phyloP scores from a whole-genome alignment of 129 eudicot species.

The Lonicera japonica region DNA sequence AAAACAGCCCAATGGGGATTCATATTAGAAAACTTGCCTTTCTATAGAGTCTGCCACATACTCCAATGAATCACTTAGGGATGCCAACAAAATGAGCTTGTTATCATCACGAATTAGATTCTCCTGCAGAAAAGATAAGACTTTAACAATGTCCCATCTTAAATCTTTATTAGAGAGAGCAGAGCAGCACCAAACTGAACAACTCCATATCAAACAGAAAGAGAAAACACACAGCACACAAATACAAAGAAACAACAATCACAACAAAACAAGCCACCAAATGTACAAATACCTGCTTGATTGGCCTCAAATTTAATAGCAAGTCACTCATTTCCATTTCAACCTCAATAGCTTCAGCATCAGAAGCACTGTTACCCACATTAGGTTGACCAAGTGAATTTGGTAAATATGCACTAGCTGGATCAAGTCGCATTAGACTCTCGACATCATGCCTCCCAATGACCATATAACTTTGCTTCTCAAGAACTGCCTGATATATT shows the following conservation, averaged over 20 bases:
- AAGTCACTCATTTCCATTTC: conserved; percentile 73
- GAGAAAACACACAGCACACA: not conserved
- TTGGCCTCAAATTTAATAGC: conserved; percentile 78
- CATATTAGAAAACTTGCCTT: conserved; percentile 53
- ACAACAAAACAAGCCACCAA: conserved; percentile 3
- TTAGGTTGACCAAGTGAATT: conserved; percentile 44
- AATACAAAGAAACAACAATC: not conserved
- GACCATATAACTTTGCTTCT: conserved; percentile 98
- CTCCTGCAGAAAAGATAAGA: conserved; percentile 50
- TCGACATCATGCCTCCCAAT: conserved; percentile 95
- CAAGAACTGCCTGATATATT: conserved; percentile 95
- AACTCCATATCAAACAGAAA: not conserved
- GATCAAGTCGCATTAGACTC: conserved; percentile 74
- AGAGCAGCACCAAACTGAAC: not conserved
- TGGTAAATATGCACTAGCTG: conserved; percentile 80
- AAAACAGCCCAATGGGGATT: not conserved
- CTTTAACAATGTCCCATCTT: not conserved
- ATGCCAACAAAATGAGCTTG: conserved; percentile 87
- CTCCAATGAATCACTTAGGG: conserved; percentile 94
- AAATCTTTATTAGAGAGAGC: not conserved
- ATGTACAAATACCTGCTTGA: conserved; percentile 62
- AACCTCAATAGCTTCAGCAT: conserved; percentile 50
- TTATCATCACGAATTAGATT: conserved; percentile 91
- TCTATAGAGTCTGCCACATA: conserved; percentile 95
- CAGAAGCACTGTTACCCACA: conserved; percentile 34